These are phyloP conservation scores for Solanum piurae DNA, from an alignment of 257 asterid genomes.

Conservation along the genomic window DNA sequence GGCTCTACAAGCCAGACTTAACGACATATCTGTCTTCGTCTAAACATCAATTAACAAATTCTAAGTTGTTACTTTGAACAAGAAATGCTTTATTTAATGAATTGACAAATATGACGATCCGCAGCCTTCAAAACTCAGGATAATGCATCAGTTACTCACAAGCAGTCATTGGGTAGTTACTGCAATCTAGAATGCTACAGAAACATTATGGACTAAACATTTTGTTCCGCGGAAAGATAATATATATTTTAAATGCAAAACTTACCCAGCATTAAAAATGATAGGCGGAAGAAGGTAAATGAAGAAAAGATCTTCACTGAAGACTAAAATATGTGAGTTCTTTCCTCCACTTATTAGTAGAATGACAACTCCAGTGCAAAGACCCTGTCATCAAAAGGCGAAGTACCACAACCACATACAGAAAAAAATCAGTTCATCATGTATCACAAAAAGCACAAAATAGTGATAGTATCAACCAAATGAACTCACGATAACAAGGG, in stretches of 20 bases:
- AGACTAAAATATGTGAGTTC: constrained; percentile 85
- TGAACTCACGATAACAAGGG: constrained; percentile 51
- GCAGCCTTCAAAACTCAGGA: not conserved
- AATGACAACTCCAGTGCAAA: constrained; percentile 78
- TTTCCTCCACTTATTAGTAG: constrained; percentile 66
- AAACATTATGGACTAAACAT: not conserved
- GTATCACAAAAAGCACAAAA: not conserved
- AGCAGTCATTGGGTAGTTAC: not conserved
- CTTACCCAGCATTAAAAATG: constrained; percentile 97
- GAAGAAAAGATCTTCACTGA: constrained; percentile 94
- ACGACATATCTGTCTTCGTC: not conserved
- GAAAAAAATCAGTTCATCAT: not conserved
- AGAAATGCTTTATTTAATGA: not conserved
- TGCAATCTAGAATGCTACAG: not conserved
- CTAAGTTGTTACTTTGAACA: not conserved
- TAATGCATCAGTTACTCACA: not conserved
- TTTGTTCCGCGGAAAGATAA: not conserved
- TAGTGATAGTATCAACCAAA: not conserved
- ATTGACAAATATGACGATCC: not conserved
- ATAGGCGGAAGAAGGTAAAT: constrained; percentile 97
- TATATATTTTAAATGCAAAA: not conserved
- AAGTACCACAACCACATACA: constrained; percentile 1
- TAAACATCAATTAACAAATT: not conserved
- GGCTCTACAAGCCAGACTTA: too few species aligned
- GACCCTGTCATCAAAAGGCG: constrained; percentile 31